Base-by-base conservation (phyloP, 2,329 filamentous ascomycete genomes). In the Aspergillus tanneri region DNA sequence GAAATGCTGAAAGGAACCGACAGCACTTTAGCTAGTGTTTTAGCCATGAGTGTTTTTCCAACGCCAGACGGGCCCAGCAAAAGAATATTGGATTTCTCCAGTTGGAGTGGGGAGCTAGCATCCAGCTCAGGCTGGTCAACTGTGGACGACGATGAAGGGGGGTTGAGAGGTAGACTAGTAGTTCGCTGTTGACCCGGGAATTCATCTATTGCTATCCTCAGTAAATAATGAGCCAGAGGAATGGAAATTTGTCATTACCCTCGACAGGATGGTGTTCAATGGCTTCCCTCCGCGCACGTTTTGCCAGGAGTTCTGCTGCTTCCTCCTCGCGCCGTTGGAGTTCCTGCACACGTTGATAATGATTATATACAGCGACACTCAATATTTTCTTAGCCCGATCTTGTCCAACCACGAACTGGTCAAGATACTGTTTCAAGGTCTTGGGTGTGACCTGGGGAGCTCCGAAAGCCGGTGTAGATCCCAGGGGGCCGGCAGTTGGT, bases 401-500 rank as follows among this genome's bases (percentile, higher is more conserved):
- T 70, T 99, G 93, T 32, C 92, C 93, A 3, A 99, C 92, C 1
- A 99, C 92, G 67, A 95, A 99, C 65, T 93, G 88, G 67, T 99
- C 93, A 24, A 97, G 83, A 62, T 93, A 87, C 63, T 89, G 84
- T 76, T 97, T 96, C 60, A 99, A 77, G 59, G 76, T 72, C 57
- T 77, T 79, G 6, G 83, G 83, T 8, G 83, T 86, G 44, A 85
- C 74, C 43, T 75, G 75, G 24, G 80, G 79, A 23, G 76, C 76
- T 48, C 81, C 81, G 52, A 81, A 78, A 25, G 75, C 75, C 50
- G 78, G 79, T 8, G 80, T 77, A 51, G 78, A 80, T 28, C 77
- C 78, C 46, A 87, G 68, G n/a, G 84, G 84, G 0, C 84, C 84
- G 21, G 76, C 71, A 12, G 82, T 86, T 3, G 82, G 82, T 43